Conservation (phyloP, 1,284 basidiomycete species). For the Rhizoctonia solani region DNA sequence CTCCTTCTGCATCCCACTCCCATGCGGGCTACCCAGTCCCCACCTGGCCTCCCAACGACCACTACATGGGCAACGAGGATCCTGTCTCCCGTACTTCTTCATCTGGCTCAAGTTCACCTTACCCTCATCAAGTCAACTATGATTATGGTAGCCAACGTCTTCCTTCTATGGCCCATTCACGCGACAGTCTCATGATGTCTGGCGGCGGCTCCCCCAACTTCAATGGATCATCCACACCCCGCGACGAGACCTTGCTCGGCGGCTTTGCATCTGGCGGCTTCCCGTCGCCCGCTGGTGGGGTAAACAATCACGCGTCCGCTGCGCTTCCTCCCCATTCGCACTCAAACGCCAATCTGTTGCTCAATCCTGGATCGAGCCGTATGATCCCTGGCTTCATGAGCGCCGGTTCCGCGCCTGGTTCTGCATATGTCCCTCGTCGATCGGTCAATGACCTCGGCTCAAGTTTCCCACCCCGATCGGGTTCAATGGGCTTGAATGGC, state of each 20-base stretch:
- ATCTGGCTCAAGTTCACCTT: slow-evolving; percentile 19
- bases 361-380: slow-evolving; percentile 17
- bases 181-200: slow-evolving; percentile 26
- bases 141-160: slow-evolving; percentile 23
- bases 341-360: slow-evolving; percentile 26
- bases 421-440: slow-evolving; percentile 18
- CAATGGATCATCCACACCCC: slow-evolving; percentile 3
- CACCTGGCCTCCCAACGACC: not conserved
- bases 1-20: slow-evolving; percentile 6
- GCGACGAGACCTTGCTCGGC: slow-evolving; percentile 19
- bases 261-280: slow-evolving; percentile 7
- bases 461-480: slow-evolving; percentile 19
- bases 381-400: slow-evolving; percentile 26
- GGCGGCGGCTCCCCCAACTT: slow-evolving; percentile 2
- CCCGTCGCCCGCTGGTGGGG: not conserved
- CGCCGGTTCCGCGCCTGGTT: not conserved
- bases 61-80: slow-evolving; percentile 21
- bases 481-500: slow-evolving; percentile 4
- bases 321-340: slow-evolving; percentile 30
- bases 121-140: slow-evolving; percentile 30
- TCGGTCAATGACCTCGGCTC: slow-evolving; percentile 29
- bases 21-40: not conserved
- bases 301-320: slow-evolving; percentile 9
- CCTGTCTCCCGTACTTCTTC: slow-evolving; percentile 23
- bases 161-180: slow-evolving; percentile 13